Conservation (phyloP, 768 basidiomycete genomes). For the Hericium alpestre region DNA sequence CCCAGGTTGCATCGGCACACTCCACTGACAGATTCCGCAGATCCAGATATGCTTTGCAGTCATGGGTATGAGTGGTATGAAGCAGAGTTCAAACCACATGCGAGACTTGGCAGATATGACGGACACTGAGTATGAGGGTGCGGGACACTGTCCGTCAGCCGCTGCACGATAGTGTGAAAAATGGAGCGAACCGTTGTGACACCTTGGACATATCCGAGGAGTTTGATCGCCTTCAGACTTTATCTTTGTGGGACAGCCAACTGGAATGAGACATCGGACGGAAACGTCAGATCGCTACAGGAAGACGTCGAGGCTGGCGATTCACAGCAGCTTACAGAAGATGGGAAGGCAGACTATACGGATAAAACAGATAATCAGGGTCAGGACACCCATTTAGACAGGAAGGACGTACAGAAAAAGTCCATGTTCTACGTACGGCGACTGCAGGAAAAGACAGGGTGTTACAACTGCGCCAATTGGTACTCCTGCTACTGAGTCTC, state of each 20-base stretch:
- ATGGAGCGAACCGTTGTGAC: conserved; percentile 48
- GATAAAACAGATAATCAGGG: background rate
- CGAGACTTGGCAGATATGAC: conserved; percentile 54
- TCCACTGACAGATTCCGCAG: conserved; percentile 65
- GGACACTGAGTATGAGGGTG: conserved; percentile 30
- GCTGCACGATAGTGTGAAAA: background rate
- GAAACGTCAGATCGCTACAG: conserved; percentile 1
- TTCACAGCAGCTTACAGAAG: conserved; percentile 18
- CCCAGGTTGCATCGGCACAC: conserved; percentile 39
- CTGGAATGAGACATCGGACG: conserved; percentile 23
- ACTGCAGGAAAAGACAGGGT: too few species aligned
- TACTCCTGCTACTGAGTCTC: too few species aligned
- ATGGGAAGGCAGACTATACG: conserved; percentile 27
- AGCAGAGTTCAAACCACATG: conserved; percentile 70
- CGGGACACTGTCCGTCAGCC: background rate
- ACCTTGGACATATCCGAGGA: conserved; percentile 55
- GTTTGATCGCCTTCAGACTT: conserved; percentile 43
- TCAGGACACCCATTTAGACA: background rate
- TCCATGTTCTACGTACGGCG: background rate
- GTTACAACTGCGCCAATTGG: too few species aligned
- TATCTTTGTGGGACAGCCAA: conserved; percentile 55
- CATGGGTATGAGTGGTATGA: conserved; percentile 60
- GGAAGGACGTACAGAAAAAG: background rate
- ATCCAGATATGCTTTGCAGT: conserved; percentile 54
- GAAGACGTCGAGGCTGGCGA: background rate